These are phyloP conservation scores for Solanum bulbocastanum DNA, from an alignment of 257 asterid genomes.

Conservation along the genomic window DNA sequence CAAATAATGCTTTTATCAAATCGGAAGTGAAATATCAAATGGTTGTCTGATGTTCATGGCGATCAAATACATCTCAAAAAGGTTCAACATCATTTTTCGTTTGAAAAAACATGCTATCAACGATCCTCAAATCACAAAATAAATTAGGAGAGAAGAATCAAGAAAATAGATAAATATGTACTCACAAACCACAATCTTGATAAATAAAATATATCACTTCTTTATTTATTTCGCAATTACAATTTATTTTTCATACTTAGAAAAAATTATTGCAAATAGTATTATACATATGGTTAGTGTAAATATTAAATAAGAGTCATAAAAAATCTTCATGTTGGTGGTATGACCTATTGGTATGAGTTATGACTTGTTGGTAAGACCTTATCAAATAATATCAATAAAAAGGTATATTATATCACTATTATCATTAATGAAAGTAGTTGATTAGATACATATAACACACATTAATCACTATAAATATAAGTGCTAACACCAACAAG, in stretches of 20 bases:
- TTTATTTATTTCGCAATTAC: too few species aligned
- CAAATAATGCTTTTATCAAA: not conserved
- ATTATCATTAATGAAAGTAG: not conserved
- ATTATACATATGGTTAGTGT: too few species aligned
- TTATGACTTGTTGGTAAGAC: not conserved
- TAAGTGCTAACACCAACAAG: not conserved
- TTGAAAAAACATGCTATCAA: not conserved
- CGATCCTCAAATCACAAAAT: not conserved
- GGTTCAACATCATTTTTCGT: not conserved
- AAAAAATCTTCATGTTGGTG: too few species aligned
- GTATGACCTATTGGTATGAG: not conserved
- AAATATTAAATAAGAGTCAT: too few species aligned
- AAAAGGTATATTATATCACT: not conserved
- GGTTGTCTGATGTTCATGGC: not conserved
- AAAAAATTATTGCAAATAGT: too few species aligned
- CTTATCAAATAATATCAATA: not conserved
- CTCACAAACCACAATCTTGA: not conserved
- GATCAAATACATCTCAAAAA: not conserved
- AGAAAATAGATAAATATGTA: rapidly evolving
- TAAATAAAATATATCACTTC: not conserved
- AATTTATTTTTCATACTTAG: too few species aligned
- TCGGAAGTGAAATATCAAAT: not conserved
- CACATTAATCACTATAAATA: not conserved
- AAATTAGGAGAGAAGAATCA: not conserved
- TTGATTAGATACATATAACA: not conserved